A percentile compares a stretch with the other conserved stretches of the same genome.
Evolutionary conservation across 2,329 filamentous ascomycete genomes (phyloP).

Genomic region (Calonectria pseudoturangicola): DNA sequence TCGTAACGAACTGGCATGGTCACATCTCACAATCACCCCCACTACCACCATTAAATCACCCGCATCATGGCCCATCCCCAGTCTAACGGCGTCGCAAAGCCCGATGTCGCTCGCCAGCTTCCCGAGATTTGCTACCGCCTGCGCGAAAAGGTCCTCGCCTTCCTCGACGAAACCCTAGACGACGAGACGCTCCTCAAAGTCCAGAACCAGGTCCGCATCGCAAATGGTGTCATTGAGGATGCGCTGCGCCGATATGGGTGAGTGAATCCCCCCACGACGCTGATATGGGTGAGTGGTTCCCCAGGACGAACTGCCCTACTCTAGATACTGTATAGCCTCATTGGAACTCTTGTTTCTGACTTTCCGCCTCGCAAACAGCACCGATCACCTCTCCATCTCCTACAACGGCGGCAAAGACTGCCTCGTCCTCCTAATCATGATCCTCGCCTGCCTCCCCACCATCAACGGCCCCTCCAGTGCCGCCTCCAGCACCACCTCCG

Average conservation of each 20-base stretch:
- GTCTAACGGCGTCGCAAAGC: constrained; percentile 41
- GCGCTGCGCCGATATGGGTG: constrained; percentile 86
- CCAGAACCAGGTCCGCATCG: constrained; percentile 83
- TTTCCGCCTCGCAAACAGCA: constrained; percentile 65
- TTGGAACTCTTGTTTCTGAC: constrained; percentile 3
- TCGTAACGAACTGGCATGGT: constrained; percentile 6
- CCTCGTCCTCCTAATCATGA: constrained; percentile 90
- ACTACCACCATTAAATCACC: constrained; percentile 11
- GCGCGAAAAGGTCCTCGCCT: constrained; percentile 76
- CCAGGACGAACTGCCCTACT: constrained; percentile 30
- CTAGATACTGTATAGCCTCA: constrained; percentile 10
- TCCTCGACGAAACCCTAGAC: constrained; percentile 77
- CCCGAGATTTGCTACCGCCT: constrained; percentile 70
- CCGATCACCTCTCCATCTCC: constrained; percentile 88
- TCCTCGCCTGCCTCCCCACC: constrained; percentile 79
- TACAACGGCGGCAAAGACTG: constrained; percentile 99
- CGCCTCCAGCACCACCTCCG: constrained; percentile 44
- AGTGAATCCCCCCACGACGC: constrained; percentile 26
- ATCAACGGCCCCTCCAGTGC: constrained; percentile 54
- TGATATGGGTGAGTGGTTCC: constrained; percentile 27
- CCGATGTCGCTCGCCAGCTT: constrained; percentile 49
- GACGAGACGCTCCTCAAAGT: constrained; percentile 76
- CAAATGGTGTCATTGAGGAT: constrained; percentile 83
- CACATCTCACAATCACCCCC: background rate
- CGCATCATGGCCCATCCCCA: constrained; percentile 32